These are phyloP conservation scores for Monosporascus sp. DNA, from an alignment of 2,329 filamentous ascomycete species.

Conservation along the genomic window DNA sequence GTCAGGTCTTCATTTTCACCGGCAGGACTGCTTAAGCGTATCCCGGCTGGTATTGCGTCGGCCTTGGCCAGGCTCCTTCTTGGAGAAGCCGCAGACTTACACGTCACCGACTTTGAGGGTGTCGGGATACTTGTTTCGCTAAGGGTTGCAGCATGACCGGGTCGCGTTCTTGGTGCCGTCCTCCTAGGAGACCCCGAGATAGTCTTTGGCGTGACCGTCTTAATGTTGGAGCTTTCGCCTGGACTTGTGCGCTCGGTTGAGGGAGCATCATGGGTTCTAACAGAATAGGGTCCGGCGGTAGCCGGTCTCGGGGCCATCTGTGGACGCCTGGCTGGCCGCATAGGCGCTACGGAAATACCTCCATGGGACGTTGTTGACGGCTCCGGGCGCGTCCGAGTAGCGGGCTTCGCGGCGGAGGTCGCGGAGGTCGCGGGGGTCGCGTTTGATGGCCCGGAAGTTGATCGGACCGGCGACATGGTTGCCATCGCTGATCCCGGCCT, in stretches of 20 bases:
- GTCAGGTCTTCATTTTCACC: conserved; percentile 50
- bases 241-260: conserved; percentile 42
- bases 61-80: conserved; percentile 36
- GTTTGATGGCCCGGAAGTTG: conserved; percentile 33
- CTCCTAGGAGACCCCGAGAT: conserved; percentile 49
- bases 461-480: conserved; percentile 49
- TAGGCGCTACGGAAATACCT: conserved; percentile 59
- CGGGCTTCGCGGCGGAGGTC: conserved; percentile 26
- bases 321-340: conserved; percentile 55
- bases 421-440: conserved; percentile 27
- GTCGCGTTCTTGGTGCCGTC: conserved; percentile 39
- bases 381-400: conserved; percentile 38
- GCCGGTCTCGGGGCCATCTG: conserved; percentile 56
- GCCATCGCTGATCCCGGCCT: conserved; percentile 62
- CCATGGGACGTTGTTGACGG: conserved; percentile 41
- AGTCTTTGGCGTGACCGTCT: conserved; percentile 44
- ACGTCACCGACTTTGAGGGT: conserved; percentile 31
- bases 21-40: conserved; percentile 35
- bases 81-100: conserved; percentile 34
- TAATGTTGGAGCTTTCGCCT: conserved; percentile 38
- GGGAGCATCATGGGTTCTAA: conserved; percentile 45
- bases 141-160: conserved; percentile 42
- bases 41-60: conserved; percentile 22
- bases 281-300: conserved; percentile 61
- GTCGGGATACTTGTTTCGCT: conserved; percentile 48